phyloP scores from a whole-genome alignment of 2,329 filamentous ascomycete genomes.

The Diaporthe aspalathi region DNA sequence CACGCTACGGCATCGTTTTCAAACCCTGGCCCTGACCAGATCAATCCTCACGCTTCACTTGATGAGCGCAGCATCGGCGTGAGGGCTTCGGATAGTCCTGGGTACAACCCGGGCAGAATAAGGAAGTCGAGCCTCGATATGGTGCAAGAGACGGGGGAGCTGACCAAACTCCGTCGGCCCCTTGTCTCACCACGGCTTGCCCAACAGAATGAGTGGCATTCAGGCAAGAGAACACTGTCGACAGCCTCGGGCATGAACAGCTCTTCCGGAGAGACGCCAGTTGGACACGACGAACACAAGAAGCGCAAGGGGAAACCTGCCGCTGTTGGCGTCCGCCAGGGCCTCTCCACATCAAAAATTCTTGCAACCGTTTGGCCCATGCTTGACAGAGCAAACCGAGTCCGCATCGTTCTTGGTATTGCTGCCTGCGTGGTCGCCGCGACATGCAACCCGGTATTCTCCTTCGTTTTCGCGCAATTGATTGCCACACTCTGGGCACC shows the following conservation, averaged over 20 bases:
- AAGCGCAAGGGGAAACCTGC: background rate
- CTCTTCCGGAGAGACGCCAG: background rate
- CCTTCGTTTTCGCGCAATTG: slow-evolving; percentile 79
- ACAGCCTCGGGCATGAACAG: background rate
- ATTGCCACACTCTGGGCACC: slow-evolving; percentile 74
- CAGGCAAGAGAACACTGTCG: background rate
- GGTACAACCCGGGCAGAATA: background rate
- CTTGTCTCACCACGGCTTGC: background rate
- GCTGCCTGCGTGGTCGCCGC: slow-evolving; percentile 73
- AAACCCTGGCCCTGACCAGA: background rate
- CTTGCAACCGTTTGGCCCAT: slow-evolving; percentile 77
- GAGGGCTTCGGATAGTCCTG: background rate
- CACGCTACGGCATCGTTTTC: background rate
- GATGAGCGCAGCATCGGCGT: background rate
- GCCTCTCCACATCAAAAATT: slow-evolving; percentile 61
- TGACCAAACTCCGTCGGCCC: slow-evolving; percentile 25
- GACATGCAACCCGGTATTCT: slow-evolving; percentile 77
- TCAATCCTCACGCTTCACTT: background rate
- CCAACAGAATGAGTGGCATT: background rate
- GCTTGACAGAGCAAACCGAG: slow-evolving; percentile 62
- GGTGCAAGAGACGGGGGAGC: slow-evolving; percentile 35
- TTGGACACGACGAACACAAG: background rate
- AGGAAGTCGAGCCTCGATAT: slow-evolving; percentile 36
- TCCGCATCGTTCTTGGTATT: slow-evolving; percentile 70
- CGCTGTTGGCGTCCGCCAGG: background rate